Evolutionary conservation across 1,284 basidiomycete species (phyloP).

Genomic region (Leccinum subspadiceum): DNA sequence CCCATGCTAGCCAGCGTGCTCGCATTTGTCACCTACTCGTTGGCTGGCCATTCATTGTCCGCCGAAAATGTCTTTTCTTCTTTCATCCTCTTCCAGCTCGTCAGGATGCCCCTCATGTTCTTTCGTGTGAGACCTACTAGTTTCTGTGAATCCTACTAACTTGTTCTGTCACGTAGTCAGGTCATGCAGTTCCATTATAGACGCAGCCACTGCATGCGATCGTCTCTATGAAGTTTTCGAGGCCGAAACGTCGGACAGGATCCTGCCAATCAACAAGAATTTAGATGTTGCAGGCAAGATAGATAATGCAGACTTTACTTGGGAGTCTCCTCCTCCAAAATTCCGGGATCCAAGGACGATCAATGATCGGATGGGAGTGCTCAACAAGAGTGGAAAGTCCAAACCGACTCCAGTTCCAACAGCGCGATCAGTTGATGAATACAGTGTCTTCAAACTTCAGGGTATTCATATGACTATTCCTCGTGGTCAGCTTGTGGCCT

Average conservation of each 20-base stretch:
- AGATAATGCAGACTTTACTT: conserved; percentile 72
- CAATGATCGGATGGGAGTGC: neutral
- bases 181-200: conserved; percentile 73
- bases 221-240: conserved; percentile 74
- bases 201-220: conserved; percentile 71
- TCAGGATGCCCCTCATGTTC: conserved; percentile 76
- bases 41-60: conserved; percentile 60
- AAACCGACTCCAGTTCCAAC: neutral
- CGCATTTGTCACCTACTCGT: too few relatives aligned
- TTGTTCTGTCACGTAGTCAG: conserved; percentile 48
- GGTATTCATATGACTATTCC: too few relatives aligned
- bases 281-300: conserved; percentile 64
- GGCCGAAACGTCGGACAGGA: conserved; percentile 70
- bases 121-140: conserved; percentile 60
- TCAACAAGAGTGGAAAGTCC: neutral
- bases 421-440: neutral
- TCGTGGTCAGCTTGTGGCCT: too few relatives aligned
- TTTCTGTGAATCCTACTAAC: neutral
- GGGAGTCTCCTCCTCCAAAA: conserved; percentile 50
- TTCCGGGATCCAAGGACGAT: conserved; percentile 28
- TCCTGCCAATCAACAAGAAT: conserved; percentile 46
- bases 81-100: conserved; percentile 77
- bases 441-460: too few relatives aligned
- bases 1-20: too few relatives aligned
- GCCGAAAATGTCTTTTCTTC: conserved; percentile 79